Conservation (phyloP, 495 filamentous ascomycete species). For the Jackrogersella minutella region DNA sequence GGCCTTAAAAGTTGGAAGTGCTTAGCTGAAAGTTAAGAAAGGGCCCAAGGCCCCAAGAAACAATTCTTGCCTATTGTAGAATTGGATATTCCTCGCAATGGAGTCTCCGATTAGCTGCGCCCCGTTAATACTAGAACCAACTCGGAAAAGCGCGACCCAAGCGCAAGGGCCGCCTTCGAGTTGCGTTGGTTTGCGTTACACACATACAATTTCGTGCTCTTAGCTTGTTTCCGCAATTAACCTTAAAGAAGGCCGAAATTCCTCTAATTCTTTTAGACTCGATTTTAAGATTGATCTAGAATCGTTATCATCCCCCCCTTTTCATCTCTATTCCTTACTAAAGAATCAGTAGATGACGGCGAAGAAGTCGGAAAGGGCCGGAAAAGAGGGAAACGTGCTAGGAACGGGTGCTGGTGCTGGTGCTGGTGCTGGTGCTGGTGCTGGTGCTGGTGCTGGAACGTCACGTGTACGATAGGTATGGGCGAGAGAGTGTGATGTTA, state of each 20-base stretch:
- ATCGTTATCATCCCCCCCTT: not conserved
- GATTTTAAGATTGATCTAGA: not conserved
- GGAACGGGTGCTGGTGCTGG: not conserved
- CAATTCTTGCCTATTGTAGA: constrained; percentile 8
- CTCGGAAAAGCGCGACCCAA: constrained; percentile 19
- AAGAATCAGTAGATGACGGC: not conserved
- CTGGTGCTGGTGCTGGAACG: constrained; percentile 2
- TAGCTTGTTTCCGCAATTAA: constrained; percentile 19
- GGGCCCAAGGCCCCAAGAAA: not conserved
- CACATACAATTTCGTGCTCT: constrained; percentile 8
- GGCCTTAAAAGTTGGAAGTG: constrained; percentile 3
- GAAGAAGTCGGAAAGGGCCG: not conserved
- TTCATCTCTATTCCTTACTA: not conserved
- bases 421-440: not conserved
- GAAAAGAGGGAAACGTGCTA: not conserved
- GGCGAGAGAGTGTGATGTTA: not conserved
- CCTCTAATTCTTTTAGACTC: not conserved
- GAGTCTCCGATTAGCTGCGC: constrained; percentile 33
- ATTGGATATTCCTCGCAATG: constrained; percentile 13
- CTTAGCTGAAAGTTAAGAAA: constrained; percentile 14
- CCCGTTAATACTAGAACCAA: constrained; percentile 22
- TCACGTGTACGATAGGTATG: constrained; percentile 26
- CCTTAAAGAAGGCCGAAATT: constrained; percentile 33
- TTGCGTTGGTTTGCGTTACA: constrained; percentile 16
- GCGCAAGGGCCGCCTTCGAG: not conserved